Conservation (phyloP, 768 basidiomycete species). For the Suillus subluteus region DNA sequence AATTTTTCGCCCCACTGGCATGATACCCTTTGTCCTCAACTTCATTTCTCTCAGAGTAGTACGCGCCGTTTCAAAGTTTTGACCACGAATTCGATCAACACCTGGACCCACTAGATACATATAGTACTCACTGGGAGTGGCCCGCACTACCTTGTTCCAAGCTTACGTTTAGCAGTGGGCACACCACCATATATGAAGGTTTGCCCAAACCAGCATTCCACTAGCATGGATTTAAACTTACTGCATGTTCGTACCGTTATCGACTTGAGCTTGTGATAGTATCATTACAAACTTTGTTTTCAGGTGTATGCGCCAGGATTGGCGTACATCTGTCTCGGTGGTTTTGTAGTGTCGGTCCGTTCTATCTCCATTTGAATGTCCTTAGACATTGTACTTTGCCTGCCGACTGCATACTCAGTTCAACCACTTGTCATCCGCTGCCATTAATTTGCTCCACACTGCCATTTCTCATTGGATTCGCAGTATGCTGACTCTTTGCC, state of each 20-base stretch:
- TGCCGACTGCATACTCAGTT: background rate
- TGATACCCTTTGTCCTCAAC: background rate
- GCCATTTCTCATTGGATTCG: background rate
- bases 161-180: background rate
- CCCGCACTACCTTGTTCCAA: background rate
- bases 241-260: slow-evolving; percentile 27
- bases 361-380: background rate
- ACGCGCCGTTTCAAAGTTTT: background rate
- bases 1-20: background rate
- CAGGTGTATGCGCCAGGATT: slow-evolving; percentile 57
- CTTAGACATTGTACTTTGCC: no score
- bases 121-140: background rate
- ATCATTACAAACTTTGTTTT: slow-evolving; percentile 24
- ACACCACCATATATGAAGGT: no score
- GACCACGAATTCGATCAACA: background rate
- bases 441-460: background rate
- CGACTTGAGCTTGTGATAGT: background rate
- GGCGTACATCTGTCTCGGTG: slow-evolving; percentile 67
- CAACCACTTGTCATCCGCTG: background rate
- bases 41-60: background rate
- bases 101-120: no score
- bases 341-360: slow-evolving; percentile 51
- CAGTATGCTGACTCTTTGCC: background rate
- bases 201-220: no score
- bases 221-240: slow-evolving; percentile 23